Base-by-base conservation (phyloP, 148 eudicot genomes). In the Spergularia marina region DNA sequence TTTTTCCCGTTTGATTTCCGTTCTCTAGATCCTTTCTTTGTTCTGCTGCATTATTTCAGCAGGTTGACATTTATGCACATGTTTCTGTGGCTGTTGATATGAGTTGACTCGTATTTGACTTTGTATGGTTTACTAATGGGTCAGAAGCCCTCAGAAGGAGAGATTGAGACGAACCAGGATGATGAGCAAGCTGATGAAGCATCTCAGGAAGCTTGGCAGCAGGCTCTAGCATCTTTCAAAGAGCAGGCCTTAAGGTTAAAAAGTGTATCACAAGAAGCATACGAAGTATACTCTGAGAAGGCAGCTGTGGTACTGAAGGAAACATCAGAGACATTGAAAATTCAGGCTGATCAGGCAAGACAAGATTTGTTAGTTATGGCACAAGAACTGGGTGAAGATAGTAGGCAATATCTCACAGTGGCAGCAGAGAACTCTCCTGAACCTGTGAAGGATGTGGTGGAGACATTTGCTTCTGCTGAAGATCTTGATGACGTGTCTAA, bases 371-470 rank as follows among this genome's bases (percentile, higher is more conserved):
- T 73, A 78, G 80, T 82, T 65, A 77, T 88, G 80, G 88, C 90
- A 25, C 78, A 86, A 76, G 97, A 90, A 76, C 76, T 89, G 62
- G 81, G 90, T 34, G 90, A 86, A 81, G 98, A 86, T 80, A 84
- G 97, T 70, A 89, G 83, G 81, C 85, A 77, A 71, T 89, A 87
- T 78, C 84, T 95, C 53, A 54, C 82, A 64, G 78, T 79, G 73
- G 96, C 94, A 41, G 87, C 97, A 17, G 92, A 90, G 76, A 86
- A 85, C 68, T 89, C 87, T 74, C 99, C 99, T 13, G 96, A 89
- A 85, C 91, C 90, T 73, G 90, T 95, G 77, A 95, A 88, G 84
- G 99, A 95, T 84, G 89, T 95, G 16, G 87, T 92, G 66, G 96
- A 90, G 80, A 92, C 92, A 57, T 91, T 90, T 87, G 87, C 89